Evolutionary conservation across 1,139 yeast species (phyloP).

Genomic region (Saccharomyces hybrid): DNA sequence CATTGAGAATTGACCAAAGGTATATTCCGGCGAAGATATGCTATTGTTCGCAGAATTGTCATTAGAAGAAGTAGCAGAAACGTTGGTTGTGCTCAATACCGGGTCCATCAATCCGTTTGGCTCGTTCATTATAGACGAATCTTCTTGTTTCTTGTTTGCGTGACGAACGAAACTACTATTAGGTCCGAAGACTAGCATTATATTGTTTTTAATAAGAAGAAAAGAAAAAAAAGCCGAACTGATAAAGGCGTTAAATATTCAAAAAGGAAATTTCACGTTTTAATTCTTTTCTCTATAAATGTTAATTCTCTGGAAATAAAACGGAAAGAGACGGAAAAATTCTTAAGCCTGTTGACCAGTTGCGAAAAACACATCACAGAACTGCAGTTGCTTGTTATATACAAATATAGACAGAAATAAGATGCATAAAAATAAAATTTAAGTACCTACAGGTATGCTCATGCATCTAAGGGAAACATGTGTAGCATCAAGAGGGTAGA

Average conservation of each 20-base stretch:
- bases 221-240: background rate
- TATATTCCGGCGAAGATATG: constrained; percentile 7
- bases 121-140: background rate
- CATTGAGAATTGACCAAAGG: constrained; percentile 4
- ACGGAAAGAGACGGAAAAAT: background rate
- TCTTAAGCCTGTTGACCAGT: background rate
- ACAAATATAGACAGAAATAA: background rate
- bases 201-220: background rate
- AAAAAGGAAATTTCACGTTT: background rate
- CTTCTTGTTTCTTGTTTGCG: background rate
- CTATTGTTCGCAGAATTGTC: constrained; percentile 4
- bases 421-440: background rate
- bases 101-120: background rate
- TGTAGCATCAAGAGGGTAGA: background rate
- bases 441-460: background rate
- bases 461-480: background rate
- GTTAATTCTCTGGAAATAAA: background rate
- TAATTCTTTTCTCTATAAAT: background rate
- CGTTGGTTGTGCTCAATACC: constrained; percentile 5
- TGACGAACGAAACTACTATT: background rate
- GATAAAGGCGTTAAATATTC: background rate
- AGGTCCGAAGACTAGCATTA: background rate
- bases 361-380: background rate
- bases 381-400: background rate
- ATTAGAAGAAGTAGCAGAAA: constrained; percentile 5